Base-by-base conservation (phyloP, 2,329 filamentous ascomycete species). In the Trematosphaeria pertusa region DNA sequence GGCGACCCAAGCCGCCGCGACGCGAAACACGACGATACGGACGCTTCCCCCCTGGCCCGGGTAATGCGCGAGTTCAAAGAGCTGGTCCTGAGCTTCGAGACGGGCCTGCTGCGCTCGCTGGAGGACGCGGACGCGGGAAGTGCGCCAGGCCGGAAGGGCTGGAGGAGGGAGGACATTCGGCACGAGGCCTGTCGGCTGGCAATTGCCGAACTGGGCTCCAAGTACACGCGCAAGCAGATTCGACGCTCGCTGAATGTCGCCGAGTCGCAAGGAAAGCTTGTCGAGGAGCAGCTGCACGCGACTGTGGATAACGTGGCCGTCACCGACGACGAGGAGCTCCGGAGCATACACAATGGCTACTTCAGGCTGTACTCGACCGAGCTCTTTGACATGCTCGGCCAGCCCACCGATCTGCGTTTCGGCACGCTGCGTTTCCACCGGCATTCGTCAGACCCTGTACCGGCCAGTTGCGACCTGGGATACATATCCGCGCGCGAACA, bases 361-460 rank as follows among this genome's bases (percentile, higher is more conserved):
- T 70, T 70, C 46, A 57, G 67, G 34, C 61, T 70, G 21, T 69
- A 68, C 51, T 70, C 67, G 14, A 63, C 65, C 35, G 62, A 67
- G 52, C 60, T 70, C 8, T 70, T 69, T 50, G 65, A 70, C 50
- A 48, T 66, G 35, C 59, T 70, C 7, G 66, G 64, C 39, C 64
- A 69, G 51, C 67, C 67, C 30, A 62, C 64, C 32, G 58, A 68
- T 42, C 51, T 69, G 50, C 65, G 65, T 51, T 63, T 70, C 40
- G 67, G 67, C 46, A 69, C 67, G 32, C 54, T 70, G 53, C 62
- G 67, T 38, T 69, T 70, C 54, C 63, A 68, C 54, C 57, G 54
- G 20, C 44, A 56, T 47, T 31, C 33, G 17, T 9, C 20, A 31
- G 18, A 28, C 22, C 6, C 33, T 20, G 11, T 21, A 18, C 7